phyloP scores from a whole-genome alignment of 192 early-diverging fungal species.

The Kickxella alabastrina region DNA sequence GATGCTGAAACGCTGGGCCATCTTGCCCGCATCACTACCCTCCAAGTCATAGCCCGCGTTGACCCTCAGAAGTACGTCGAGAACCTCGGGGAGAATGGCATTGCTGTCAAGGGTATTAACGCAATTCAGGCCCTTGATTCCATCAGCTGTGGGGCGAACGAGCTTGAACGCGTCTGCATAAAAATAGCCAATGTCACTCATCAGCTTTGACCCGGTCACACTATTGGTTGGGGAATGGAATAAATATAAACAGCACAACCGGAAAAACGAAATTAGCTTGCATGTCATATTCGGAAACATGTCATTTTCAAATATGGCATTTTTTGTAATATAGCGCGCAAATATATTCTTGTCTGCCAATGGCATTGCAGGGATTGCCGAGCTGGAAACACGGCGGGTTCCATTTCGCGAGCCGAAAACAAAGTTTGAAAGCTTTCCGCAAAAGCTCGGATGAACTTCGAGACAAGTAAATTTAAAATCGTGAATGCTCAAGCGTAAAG shows the following conservation, averaged over 20 bases:
- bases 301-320: too few species aligned
- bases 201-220: slow-evolving; percentile 24
- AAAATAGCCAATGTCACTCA: slow-evolving; percentile 42
- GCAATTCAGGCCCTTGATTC: slow-evolving; percentile 33
- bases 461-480: too few species aligned
- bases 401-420: too few species aligned
- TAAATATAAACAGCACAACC: slow-evolving; percentile 1
- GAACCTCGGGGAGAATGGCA: slow-evolving; percentile 22
- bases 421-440: too few species aligned
- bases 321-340: too few species aligned
- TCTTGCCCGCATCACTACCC: not conserved
- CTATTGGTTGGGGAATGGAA: slow-evolving; percentile 17
- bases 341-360: not conserved
- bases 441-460: too few species aligned
- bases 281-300: not conserved
- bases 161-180: slow-evolving; percentile 38
- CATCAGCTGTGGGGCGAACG: slow-evolving; percentile 20
- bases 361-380: not conserved
- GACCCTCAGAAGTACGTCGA: slow-evolving; percentile 16
- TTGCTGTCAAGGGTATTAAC: slow-evolving; percentile 21
- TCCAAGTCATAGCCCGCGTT: slow-evolving; percentile 31
- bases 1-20: slow-evolving; percentile 24
- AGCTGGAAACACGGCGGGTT: too few species aligned
- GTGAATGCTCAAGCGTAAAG: too few species aligned
- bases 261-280: slow-evolving; percentile 2